Conservation (phyloP, 441 rosid genomes). For the Macaranga tanarius region DNA sequence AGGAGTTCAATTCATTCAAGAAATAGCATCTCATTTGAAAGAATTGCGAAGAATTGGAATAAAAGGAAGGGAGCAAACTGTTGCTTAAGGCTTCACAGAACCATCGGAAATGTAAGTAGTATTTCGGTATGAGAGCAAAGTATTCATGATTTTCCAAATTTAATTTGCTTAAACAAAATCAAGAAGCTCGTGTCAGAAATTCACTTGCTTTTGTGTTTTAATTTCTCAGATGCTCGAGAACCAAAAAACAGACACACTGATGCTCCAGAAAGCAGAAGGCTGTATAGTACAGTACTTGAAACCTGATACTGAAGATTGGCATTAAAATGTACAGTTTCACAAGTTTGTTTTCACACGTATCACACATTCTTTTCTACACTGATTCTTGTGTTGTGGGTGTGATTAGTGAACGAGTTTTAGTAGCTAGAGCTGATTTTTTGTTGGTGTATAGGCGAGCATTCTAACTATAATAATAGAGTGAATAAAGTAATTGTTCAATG, state of each 20-base stretch:
- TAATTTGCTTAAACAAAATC: background rate
- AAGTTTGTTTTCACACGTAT: constrained; percentile 6
- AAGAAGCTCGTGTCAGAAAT: background rate
- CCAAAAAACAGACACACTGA: background rate
- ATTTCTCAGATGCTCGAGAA: constrained; percentile 8
- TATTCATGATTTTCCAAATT: background rate
- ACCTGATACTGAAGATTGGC: constrained; percentile 17
- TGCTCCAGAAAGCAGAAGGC: constrained; percentile 9
- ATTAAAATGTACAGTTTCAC: constrained; percentile 23
- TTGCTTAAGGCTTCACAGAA: constrained; percentile 29
- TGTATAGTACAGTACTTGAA: background rate
- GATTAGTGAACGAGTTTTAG: constrained; percentile 13
- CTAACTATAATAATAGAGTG: background rate
- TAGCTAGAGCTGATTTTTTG: background rate
- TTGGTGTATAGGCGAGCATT: background rate
- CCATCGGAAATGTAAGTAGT: constrained; percentile 19
- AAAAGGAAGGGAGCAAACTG: constrained; percentile 31
- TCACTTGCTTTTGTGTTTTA: background rate
- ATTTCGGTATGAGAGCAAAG: background rate
- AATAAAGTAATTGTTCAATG: background rate
- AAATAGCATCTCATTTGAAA: constrained; percentile 57
- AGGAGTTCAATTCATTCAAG: constrained; percentile 51
- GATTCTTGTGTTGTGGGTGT: background rate
- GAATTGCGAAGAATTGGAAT: constrained; percentile 41
- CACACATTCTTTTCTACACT: background rate